A percentile compares a stretch with the other conserved stretches of the same genome.
phyloP scores from a whole-genome alignment of 192 early-diverging fungal genomes.

The Chytriomyces confervae region DNA sequence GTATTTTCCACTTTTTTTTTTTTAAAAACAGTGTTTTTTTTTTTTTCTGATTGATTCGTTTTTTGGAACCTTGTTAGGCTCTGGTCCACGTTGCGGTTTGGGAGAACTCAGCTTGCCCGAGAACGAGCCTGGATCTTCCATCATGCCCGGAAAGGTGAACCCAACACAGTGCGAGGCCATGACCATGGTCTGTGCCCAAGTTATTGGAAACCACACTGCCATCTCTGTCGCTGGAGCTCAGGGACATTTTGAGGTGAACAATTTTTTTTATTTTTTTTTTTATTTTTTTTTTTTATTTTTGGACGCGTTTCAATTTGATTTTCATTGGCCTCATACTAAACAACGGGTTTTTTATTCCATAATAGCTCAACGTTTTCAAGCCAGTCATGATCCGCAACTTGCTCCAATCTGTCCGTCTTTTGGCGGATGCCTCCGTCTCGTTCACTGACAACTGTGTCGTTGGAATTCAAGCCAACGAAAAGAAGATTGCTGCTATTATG shows the following conservation, averaged over 20 bases:
- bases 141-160: constrained; percentile 99
- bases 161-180: constrained; percentile 99
- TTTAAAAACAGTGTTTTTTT: not conserved
- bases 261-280: not conserved
- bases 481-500: constrained; percentile 84
- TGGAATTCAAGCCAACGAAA: constrained; percentile 93
- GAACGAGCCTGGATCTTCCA: constrained; percentile 99
- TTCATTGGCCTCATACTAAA: not conserved
- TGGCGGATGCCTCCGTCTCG: constrained; percentile 84
- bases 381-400: constrained; percentile 99
- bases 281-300: not conserved
- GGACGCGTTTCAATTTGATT: not conserved
- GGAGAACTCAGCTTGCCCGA: constrained; percentile 96
- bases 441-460: constrained; percentile 97
- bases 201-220: constrained; percentile 98
- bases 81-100: constrained; percentile 96
- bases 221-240: constrained; percentile 92
- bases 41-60: not conserved
- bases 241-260: constrained; percentile 90
- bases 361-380: constrained; percentile 97
- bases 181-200: constrained; percentile 99
- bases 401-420: constrained; percentile 88
- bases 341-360: too few species aligned
- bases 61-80: constrained; percentile 80
- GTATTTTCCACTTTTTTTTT: not conserved